Evolutionary conservation across 331 rosid species (phyloP), one percentile per base, ranked within the genome.

Genomic region (Spiraea crenata): DNA sequence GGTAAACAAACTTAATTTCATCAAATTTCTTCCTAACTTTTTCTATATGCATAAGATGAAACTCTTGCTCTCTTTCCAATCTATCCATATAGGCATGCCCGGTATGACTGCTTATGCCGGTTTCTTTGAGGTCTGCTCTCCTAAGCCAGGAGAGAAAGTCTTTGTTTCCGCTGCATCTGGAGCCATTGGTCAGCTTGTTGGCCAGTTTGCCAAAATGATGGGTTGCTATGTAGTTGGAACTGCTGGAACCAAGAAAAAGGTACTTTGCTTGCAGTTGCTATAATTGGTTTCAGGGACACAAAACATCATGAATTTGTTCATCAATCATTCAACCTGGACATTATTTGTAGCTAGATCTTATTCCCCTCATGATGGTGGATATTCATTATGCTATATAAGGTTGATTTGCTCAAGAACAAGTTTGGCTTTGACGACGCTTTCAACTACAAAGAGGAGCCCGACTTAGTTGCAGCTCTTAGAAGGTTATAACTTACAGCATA

Each of bases 161-260:
- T 84, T 76, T 25, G 40, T 87, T n/a, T 87, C 86, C 9, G 81
- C 89, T 9, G 89, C 92, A 5, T 78, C 76, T 71, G 86, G 92
- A 16, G 89, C 89, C 1, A 76, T 87, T 39, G 84, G 92, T 46
- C 92, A 87, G 79, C 84, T 87, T 39, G 89, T 87, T 63, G 90
- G 90, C 0, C 90, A 83, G 70, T 82, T 87, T 3, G 91, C 88
- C 17, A 88, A 84, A 76, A 31, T 82, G 39, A 8, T 40, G 0
- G 95, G 74, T 65, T 88, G 89, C 45, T 84, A 84, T 71, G 89
- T 84, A 3, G 87, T 88, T 17, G 87, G 93, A 71, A 88, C 90
- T 80, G 93, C 85, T 19, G 90, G 93, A 54, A 76, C 65, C 51
- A 71, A 79, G 63, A 76, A 80, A 6, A 87, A 85, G 89, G 87